Evolutionary conservation across 495 filamentous ascomycete species (phyloP), one percentile per base, ranked within the genome.

Genomic region (Aspergillus kassunensis): DNA sequence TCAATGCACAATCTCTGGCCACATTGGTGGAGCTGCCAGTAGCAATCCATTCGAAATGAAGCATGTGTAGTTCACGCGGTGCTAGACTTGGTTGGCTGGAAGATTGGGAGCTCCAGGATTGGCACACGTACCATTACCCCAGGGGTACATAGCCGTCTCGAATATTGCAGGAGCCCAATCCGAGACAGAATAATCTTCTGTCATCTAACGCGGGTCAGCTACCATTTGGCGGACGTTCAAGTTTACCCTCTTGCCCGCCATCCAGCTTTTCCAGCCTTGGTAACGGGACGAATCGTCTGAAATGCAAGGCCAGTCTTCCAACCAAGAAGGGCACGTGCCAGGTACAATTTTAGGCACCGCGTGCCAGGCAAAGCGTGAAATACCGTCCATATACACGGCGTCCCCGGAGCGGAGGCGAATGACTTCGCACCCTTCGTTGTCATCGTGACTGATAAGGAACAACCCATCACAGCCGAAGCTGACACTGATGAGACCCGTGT

Each of bases 141-240:
- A n/a, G n/a, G n/a, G n/a, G n/a, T n/a, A n/a, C n/a, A n/a, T n/a
- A n/a, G n/a, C n/a, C n/a, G n/a, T n/a, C n/a, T n/a, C n/a, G n/a
- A 27, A 27, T 36, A 36, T 36, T 36, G 34, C 34, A 19, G 34
- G 13, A 36, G 13, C n/a, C 4, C 5, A 6, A 4, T 4, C 34
- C 34, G 34, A 19, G 15, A 19, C 9, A 19, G n/a, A 12, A 21
- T 10, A 21, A 9, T 35, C 2, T 29, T 15, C 24, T 34, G 13
- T 4, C 12, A 6, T 15, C n/a, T 39, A 37, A 19, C 2, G 10
- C 6, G 11, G 21, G 13, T 36, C 23, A 6, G 25, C 42, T 19
- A 75, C 83, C 86, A 96, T 95, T 69, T 97, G 93, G 56, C 91
- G 79, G 11, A 97, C 85, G 65, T 96, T 97, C 48, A 97, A 57